Evolutionary conservation across 371 early-diverging fungal genomes (phyloP).

Genomic region (Zychaea mexicana): DNA sequence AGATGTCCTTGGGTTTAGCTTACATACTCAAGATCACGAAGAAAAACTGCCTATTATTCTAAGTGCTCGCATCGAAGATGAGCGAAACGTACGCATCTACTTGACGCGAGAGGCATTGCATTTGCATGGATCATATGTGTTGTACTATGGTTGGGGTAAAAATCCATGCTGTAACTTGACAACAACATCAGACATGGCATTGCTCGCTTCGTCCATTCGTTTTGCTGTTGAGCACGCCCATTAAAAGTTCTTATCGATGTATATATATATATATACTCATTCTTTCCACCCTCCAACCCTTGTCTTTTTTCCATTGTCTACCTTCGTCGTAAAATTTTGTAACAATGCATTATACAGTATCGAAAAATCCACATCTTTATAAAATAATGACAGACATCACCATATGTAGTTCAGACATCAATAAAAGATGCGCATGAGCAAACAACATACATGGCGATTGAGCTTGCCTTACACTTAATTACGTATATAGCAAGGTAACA

Average conservation of each 20-base stretch:
- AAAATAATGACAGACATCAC: too few relatives aligned
- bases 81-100: slow-evolving; percentile 11
- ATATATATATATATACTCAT: not conserved
- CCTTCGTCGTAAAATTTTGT: not conserved
- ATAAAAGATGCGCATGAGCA: not conserved
- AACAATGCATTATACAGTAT: not conserved
- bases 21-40: not conserved
- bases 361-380: too few relatives aligned
- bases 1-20: slow-evolving; percentile 21
- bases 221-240: not conserved
- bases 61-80: slow-evolving; percentile 12
- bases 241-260: not conserved
- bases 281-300: too few relatives aligned
- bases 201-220: not conserved
- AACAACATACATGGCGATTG: not conserved
- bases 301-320: not conserved
- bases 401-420: not conserved
- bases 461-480: not conserved
- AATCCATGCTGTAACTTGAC: slow-evolving; percentile 21
- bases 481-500: too few relatives aligned
- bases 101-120: slow-evolving; percentile 8
- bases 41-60: slow-evolving; percentile 8
- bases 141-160: slow-evolving; percentile 28
- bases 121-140: not conserved
- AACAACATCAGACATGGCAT: slow-evolving; percentile 10